Evolutionary conservation across 1,284 basidiomycete genomes (phyloP), one percentile per base, ranked within the genome.

Genomic region (Tremellales sp.): DNA sequence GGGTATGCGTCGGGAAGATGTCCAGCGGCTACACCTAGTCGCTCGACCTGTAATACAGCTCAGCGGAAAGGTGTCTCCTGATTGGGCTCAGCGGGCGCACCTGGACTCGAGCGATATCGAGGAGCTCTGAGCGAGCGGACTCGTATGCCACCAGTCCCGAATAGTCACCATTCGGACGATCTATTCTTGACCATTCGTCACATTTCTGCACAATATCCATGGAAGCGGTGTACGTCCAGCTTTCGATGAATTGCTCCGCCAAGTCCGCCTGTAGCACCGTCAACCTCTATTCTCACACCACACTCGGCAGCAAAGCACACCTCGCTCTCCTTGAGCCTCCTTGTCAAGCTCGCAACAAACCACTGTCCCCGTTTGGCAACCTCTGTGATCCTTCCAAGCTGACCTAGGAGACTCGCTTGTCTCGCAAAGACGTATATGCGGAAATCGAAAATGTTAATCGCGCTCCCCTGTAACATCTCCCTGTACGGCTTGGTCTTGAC

Each of bases 401-500:
- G 83, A 42, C 83, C 87, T 2, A 97, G 76, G 27, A 97, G 76
- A 45, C 78, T 76, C 46, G 88, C 89, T 71, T 96, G 89, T 26
- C 89, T 80, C 4, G 90, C 85, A 53, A 97, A 86, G 17, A 98
- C 78, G 69, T 97, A 99, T 63, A 87, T 82, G 43, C 92, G 81
- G 61, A 97, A 87, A 74, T 98, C 96, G 66, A 97, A 97, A 6
- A 97, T 81, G 2, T 89, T 87, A 56, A 98, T 94, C 15, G 84
- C 82, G 70, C 92, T 93, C 12, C 84, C 82, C n/a, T 91, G 79
- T 47, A 97, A 90, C 46, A 96, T 78, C 49, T 92, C 86, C 6
- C 87, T 81, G 66, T 97, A 97, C 3, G 87, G 83, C 65, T 97
- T 96, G 72, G 84, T 85, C 25, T 77, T 77, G 2, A 83, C 77